Base-by-base conservation (phyloP, 495 filamentous ascomycete genomes). In the Evernia prunastri region DNA sequence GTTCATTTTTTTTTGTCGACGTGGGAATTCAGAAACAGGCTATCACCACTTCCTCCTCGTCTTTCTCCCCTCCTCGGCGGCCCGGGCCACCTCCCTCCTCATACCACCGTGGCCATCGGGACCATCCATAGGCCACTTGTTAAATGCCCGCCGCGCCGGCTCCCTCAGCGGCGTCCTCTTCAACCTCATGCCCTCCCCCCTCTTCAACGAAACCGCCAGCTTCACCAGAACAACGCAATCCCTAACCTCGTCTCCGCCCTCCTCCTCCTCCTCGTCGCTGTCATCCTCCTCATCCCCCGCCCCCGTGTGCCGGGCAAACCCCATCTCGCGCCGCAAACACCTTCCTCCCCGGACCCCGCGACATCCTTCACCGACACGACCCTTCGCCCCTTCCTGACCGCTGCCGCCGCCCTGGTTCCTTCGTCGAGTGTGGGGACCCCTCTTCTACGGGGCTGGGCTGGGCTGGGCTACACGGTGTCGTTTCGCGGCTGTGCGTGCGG, bases 341-440 rank as follows among this genome's bases (percentile, higher is more conserved):
- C 65, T 80, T 18, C n/a, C n/a, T n/a, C n/a, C n/a, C 80, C 80
- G 8, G 80, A 83, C 65, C 79, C 82, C 63, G 69, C 73, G 3
- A 81, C n/a, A n/a, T n/a, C 82, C 51, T 80, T 83, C 58, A 73
- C 73, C 53, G 79, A 82, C 58, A 63, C 74, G 5, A 74, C n/a
- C n/a, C n/a, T n/a, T n/a, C n/a, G n/a, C n/a, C n/a, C 77, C 33
- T 85, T 85, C 63, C 69, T 76, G 0, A 72, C 86, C 51, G 83
- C 81, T 18, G 81, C 80, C 0, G 74, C 78, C 0, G 83, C 79
- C 11, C 75, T 84, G 8, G n/a, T n/a, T 86, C 84, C 70, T 81
- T 82, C 64, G 73, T 85, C 60, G 78, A 85, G 71, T 80, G 77
- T 74, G 75, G 76, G n/a, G n/a, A n/a, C n/a, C n/a, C 17, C 74